Evolutionary conservation across 2,329 filamentous ascomycete genomes (phyloP).

Genomic region (Coleophoma eucalyptorum): DNA sequence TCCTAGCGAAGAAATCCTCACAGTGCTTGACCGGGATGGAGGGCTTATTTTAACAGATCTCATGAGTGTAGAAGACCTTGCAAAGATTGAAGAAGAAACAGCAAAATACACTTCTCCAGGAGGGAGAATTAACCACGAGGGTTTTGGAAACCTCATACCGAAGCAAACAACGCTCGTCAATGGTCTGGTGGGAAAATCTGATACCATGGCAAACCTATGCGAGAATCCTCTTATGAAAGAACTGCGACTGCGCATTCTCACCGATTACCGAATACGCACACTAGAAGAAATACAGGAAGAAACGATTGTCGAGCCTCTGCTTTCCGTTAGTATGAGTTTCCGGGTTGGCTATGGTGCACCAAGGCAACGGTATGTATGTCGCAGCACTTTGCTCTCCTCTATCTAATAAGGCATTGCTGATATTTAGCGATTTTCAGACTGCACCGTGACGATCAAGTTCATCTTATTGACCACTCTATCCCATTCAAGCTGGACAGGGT

Average conservation of each 20-base stretch:
- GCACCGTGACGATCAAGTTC: constrained; percentile 29
- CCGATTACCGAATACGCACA: constrained; percentile 16
- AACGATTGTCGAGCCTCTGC: constrained; percentile 19
- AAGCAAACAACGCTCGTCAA: constrained; percentile 20
- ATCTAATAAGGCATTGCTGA: no score
- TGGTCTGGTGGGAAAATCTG: constrained; percentile 27
- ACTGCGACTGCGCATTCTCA: constrained; percentile 20
- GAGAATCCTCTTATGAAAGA: constrained; percentile 19
- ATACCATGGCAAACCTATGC: constrained; percentile 19
- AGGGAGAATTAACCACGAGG: not conserved
- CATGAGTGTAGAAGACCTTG: constrained; percentile 16
- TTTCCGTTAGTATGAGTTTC: constrained; percentile 25
- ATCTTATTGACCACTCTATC: constrained; percentile 19
- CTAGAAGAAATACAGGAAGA: constrained; percentile 19
- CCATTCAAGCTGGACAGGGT: constrained; percentile 8
- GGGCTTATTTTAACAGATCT: constrained; percentile 28
- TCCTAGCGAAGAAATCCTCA: constrained; percentile 26
- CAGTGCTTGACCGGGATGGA: constrained; percentile 28
- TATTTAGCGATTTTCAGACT: no score
- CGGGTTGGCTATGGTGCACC: constrained; percentile 26
- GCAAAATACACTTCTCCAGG: not conserved
- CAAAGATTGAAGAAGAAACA: constrained; percentile 20
- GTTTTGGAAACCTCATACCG: constrained; percentile 17
- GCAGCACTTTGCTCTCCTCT: no score
- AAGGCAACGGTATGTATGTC: no score